Percentiles rank a stretch among this genome's conserved stretches.
Evolutionary conservation across 805 yeast genomes (phyloP).

Genomic region (Candida khao-thaluensis): DNA sequence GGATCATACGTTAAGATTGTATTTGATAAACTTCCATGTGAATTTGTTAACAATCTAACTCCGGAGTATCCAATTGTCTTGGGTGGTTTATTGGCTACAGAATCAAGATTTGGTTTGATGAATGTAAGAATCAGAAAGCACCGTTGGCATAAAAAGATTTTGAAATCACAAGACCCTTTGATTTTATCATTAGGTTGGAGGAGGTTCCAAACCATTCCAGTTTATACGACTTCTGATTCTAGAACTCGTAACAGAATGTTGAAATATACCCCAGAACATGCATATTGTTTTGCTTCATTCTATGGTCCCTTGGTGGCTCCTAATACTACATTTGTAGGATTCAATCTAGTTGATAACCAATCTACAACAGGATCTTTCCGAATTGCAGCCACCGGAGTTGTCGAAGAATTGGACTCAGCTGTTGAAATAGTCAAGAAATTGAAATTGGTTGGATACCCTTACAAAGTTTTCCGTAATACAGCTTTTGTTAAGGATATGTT

Average conservation of each 20-base stretch:
- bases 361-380: constrained; percentile 88
- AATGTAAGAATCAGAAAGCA: constrained; percentile 95
- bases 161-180: constrained; percentile 93
- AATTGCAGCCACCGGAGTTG: constrained; percentile 95
- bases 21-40: constrained; percentile 82
- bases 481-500: constrained; percentile 98
- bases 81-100: constrained; percentile 90
- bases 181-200: constrained; percentile 97
- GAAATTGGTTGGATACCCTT: constrained; percentile 92
- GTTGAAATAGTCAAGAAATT: constrained; percentile 94
- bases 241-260: constrained; percentile 97
- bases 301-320: constrained; percentile 98
- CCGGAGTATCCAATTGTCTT: constrained; percentile 82
- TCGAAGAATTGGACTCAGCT: constrained; percentile 86
- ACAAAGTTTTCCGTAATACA: constrained; percentile 90
- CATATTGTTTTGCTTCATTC: constrained; percentile 92
- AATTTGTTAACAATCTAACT: constrained; percentile 81
- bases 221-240: constrained; percentile 95
- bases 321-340: constrained; percentile 95
- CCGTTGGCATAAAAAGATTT: constrained; percentile 96
- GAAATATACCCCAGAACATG: constrained; percentile 97
- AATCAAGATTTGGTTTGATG: constrained; percentile 87
- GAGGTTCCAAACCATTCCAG: constrained; percentile 93
- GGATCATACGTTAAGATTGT: constrained; percentile 93
- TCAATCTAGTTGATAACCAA: constrained; percentile 79